A percentile compares a stretch with the other conserved stretches of the same genome.
Evolutionary conservation across 192 early-diverging fungal species (phyloP).

Genomic region (Coemansia sp.): DNA sequence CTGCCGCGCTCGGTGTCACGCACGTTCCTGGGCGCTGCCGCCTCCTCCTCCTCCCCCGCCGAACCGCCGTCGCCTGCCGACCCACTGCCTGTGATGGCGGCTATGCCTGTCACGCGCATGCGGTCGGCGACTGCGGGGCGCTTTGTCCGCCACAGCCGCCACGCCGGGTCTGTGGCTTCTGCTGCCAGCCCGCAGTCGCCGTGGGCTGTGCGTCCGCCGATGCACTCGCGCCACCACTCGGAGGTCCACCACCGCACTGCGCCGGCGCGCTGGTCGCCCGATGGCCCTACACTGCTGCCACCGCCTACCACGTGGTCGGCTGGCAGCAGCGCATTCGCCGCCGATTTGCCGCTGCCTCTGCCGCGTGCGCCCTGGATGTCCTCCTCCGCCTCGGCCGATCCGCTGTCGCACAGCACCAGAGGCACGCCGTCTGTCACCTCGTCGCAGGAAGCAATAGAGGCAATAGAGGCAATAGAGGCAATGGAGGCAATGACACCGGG

Average conservation of each 20-base stretch:
- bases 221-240: neutral
- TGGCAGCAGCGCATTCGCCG: neutral
- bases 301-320: neutral
- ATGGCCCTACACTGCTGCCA: too few relatives aligned
- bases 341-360: constrained; percentile 10
- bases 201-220: neutral
- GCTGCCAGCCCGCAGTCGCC: neutral
- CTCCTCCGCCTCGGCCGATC: neutral
- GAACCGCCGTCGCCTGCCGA: neutral
- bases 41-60: neutral
- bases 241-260: neutral
- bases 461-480: too few relatives aligned
- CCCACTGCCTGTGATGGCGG: neutral
- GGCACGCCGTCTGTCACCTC: constrained; percentile 1
- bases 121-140: neutral
- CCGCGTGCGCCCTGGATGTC: constrained; percentile 37
- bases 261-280: neutral
- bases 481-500: too few relatives aligned
- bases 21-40: neutral
- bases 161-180: neutral
- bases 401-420: neutral
- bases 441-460: too few relatives aligned
- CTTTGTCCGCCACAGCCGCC: neutral
- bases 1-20: constrained; percentile 36
- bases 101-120: neutral